These are phyloP conservation scores for Teratosphaeriaceae sp. DNA, from an alignment of 2,329 filamentous ascomycete species.

Conservation along the genomic window DNA sequence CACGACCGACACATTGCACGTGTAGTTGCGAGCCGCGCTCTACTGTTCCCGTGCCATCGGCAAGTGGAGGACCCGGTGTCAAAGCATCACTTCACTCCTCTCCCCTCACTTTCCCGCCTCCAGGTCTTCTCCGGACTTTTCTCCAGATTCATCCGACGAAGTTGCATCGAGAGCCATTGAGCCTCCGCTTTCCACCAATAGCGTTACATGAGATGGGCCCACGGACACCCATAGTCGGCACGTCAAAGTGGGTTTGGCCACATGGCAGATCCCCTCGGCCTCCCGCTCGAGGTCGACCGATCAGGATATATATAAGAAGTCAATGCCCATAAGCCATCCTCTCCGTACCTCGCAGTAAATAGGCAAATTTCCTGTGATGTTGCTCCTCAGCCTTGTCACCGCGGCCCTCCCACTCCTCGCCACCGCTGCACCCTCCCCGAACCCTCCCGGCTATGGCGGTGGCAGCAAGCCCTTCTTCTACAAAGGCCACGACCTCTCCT, in stretches of 20 bases:
- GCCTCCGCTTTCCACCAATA: conserved; percentile 1
- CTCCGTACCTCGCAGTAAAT: background rate
- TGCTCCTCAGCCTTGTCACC: background rate
- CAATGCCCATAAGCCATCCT: background rate
- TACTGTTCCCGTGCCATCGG: background rate
- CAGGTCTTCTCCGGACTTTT: no score
- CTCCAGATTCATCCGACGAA: no score
- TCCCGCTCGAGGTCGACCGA: background rate
- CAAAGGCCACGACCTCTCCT: conserved; percentile 36
- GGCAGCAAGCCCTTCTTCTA: conserved; percentile 23
- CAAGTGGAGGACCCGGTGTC: conserved; percentile 2
- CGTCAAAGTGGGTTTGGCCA: background rate
- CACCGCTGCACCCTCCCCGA: background rate
- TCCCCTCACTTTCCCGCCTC: no score
- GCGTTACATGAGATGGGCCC: no score
- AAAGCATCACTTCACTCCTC: background rate
- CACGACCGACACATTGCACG: background rate
- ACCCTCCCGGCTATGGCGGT: conserved; percentile 1
- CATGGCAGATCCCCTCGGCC: background rate
- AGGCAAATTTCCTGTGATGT: conserved; percentile 11
- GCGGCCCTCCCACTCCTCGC: background rate
- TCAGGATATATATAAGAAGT: background rate
- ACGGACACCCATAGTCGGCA: background rate
- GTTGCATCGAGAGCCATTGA: background rate
- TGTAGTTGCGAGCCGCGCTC: background rate